Evolutionary conservation across 352 stramenopile species (phyloP).

Genomic region (Globisporangium middletonii): DNA sequence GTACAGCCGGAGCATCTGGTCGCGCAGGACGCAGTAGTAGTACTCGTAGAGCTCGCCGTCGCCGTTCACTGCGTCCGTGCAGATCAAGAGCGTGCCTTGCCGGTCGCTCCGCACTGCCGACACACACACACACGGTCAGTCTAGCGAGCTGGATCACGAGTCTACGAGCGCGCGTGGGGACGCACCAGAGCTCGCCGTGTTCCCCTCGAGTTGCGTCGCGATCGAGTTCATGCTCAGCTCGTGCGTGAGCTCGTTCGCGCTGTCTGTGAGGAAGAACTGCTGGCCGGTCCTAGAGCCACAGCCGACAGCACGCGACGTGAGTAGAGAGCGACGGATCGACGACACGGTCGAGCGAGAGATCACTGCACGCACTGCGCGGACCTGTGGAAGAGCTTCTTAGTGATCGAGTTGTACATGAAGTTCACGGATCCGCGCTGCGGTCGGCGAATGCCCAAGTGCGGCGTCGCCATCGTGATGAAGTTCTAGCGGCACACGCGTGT

Average conservation of each 20-base stretch:
- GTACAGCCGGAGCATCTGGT: conserved; percentile 30
- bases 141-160: too few relatives aligned
- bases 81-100: conserved; percentile 25
- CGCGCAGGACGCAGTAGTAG: conserved; percentile 27
- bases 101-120: conserved; percentile 20
- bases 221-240: conserved; percentile 25
- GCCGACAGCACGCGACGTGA: neutral
- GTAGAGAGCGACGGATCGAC: neutral
- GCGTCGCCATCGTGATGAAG: conserved; percentile 72
- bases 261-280: conserved; percentile 58
- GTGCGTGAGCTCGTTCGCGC: conserved; percentile 35
- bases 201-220: conserved; percentile 19
- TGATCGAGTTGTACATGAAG: conserved; percentile 56
- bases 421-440: conserved; percentile 54
- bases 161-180: neutral
- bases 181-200: conserved; percentile 11
- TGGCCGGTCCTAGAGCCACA: conserved; percentile 31
- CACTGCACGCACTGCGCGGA: conserved; percentile 7
- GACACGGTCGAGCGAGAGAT: neutral
- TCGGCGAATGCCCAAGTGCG: conserved; percentile 70
- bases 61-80: neutral
- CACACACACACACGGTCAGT: neutral
- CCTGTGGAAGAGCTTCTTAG: conserved; percentile 62
- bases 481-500: conserved; percentile 29
- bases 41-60: conserved; percentile 23